phyloP scores from a whole-genome alignment of 306 rosid species.

The Gillenia trifoliata region DNA sequence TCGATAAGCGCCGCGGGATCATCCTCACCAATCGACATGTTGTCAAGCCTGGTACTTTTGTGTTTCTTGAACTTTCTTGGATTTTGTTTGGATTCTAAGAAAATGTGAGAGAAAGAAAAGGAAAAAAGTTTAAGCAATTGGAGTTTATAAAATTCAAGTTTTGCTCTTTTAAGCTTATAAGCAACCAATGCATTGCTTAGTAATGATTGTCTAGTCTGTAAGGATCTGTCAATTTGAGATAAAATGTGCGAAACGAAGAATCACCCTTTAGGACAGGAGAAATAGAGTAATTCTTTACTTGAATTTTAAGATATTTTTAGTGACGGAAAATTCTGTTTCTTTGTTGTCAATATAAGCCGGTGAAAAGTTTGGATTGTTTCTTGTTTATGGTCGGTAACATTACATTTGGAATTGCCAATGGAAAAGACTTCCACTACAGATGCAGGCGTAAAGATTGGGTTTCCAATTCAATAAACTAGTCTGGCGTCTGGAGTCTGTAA shows the following conservation, averaged over 20 bases:
- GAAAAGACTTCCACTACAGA: no score
- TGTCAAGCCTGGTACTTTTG: constrained; percentile 72
- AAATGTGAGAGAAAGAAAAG: not conserved
- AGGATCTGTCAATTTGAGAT: not conserved
- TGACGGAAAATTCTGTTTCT: not conserved
- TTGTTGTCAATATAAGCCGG: no score
- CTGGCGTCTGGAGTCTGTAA: no score
- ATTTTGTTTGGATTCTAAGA: not conserved
- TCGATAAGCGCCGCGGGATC: constrained; percentile 91
- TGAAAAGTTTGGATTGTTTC: no score
- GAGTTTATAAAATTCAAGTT: not conserved
- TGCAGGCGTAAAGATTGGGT: no score
- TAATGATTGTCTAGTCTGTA: not conserved
- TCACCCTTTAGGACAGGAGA: not conserved
- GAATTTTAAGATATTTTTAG: no score
- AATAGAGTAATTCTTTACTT: not conserved
- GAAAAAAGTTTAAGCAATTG: not conserved
- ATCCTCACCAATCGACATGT: constrained; percentile 97
- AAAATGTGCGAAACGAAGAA: not conserved
- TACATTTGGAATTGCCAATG: no score
- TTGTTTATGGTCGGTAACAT: not conserved
- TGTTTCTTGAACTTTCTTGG: not conserved
- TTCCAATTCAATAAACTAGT: no score
- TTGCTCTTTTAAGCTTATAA: not conserved
- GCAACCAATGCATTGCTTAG: not conserved